Percentiles rank a stretch among this genome's conserved stretches.
These are phyloP conservation scores for Fusarium buxicola DNA, from an alignment of 2,329 filamentous ascomycete species.

Conservation along the genomic window DNA sequence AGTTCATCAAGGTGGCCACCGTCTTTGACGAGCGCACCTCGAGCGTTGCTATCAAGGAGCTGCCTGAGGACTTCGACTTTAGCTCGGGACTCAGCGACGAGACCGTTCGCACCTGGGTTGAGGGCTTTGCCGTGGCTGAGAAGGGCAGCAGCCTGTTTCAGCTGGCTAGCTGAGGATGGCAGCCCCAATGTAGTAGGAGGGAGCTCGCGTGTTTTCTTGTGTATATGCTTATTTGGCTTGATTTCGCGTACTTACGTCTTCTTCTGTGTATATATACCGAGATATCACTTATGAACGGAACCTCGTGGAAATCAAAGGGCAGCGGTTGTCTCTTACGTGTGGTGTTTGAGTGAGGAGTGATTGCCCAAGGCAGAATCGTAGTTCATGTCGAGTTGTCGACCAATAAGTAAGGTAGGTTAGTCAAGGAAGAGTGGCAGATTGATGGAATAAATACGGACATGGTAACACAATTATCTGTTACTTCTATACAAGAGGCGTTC, in stretches of 20 bases:
- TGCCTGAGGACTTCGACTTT: conserved; percentile 58
- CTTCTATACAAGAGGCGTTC: conserved; percentile 24
- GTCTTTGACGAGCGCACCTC: conserved; percentile 66
- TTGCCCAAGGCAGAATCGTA: too few relatives aligned
- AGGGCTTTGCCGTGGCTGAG: conserved; percentile 21
- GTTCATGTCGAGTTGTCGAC: too few relatives aligned
- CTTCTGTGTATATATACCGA: conserved; percentile 22
- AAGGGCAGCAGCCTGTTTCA: conserved; percentile 43
- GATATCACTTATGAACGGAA: conserved; percentile 19
- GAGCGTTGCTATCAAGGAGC: conserved; percentile 66
- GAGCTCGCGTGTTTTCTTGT: neutral
- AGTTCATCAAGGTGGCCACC: conserved; percentile 72
- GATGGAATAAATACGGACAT: too few relatives aligned
- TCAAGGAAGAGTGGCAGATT: too few relatives aligned
- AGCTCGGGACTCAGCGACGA: conserved; percentile 52
- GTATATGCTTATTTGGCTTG: neutral
- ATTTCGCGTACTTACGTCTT: conserved; percentile 17
- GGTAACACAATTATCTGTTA: neutral
- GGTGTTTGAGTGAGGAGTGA: too few relatives aligned
- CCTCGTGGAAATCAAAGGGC: too few relatives aligned
- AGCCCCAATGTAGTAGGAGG: neutral
- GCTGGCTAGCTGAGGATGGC: conserved; percentile 7
- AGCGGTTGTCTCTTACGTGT: too few relatives aligned
- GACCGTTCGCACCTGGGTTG: conserved; percentile 53
- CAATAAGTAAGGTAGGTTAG: too few relatives aligned